phyloP scores from a whole-genome alignment of 2,329 filamentous ascomycete genomes.

The Cladosporium sp. region DNA sequence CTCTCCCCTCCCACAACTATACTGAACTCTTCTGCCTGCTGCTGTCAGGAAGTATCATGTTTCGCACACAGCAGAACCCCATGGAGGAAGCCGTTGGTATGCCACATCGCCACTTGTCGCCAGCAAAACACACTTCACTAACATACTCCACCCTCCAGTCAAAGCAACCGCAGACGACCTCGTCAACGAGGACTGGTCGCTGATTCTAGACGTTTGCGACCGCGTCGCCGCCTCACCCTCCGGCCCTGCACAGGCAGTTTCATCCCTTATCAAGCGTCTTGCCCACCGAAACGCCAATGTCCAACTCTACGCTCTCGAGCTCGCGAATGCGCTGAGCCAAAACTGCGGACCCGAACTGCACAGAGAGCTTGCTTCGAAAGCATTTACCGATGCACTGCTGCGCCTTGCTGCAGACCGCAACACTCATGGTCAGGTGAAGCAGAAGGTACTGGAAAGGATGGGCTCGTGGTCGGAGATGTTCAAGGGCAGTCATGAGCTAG shows the following conservation, averaged over 20 bases:
- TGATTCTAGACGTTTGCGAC: conserved; percentile 51
- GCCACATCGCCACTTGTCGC: not conserved
- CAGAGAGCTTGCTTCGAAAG: conserved; percentile 82
- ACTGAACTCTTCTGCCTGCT: not conserved
- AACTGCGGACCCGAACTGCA: conserved; percentile 87
- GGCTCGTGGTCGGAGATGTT: conserved; percentile 97
- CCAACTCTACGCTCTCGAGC: conserved; percentile 90
- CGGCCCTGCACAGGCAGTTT: conserved; percentile 55
- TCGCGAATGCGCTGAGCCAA: conserved; percentile 85
- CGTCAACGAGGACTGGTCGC: conserved; percentile 76
- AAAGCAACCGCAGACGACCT: conserved; percentile 97
- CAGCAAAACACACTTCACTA: conserved; percentile 19
- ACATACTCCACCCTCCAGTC: conserved; percentile 43
- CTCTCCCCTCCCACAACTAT: not conserved
- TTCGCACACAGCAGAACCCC: conserved; percentile 47
- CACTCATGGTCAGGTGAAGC: conserved; percentile 93
- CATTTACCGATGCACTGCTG: conserved; percentile 89
- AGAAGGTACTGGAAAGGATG: conserved; percentile 96
- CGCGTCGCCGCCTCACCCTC: conserved; percentile 31
- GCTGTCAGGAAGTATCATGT: conserved; percentile 37
- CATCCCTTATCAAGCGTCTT: conserved; percentile 85
- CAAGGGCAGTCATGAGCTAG: conserved; percentile 78
- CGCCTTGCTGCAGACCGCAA: conserved; percentile 89
- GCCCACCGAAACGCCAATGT: conserved; percentile 95
- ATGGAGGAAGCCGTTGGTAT: conserved; percentile 68